Evolutionary conservation across 768 basidiomycete genomes (phyloP).

Genomic region (Porphyrellus cyaneotinctus): DNA sequence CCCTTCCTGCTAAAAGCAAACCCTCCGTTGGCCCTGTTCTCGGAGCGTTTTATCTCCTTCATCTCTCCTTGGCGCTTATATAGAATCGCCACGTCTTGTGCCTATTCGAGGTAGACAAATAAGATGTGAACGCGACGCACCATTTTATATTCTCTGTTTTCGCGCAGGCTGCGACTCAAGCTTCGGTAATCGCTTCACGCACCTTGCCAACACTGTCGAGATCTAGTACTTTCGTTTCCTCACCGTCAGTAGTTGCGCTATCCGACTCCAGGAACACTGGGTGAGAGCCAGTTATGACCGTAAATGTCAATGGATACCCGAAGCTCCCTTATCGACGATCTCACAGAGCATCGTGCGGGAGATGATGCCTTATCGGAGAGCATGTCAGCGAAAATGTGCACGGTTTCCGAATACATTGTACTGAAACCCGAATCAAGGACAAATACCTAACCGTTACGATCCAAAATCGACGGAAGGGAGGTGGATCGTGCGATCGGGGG

Average conservation of each 20-base stretch:
- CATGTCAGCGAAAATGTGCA: background rate
- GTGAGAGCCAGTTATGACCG: background rate
- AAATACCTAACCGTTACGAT: background rate
- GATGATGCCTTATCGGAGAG: background rate
- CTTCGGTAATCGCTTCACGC: conserved; percentile 4
- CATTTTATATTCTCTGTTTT: background rate
- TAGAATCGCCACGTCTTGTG: background rate
- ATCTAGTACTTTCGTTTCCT: background rate
- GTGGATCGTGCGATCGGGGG: background rate
- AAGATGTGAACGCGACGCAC: background rate
- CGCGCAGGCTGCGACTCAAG: background rate
- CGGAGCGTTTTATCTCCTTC: conserved; percentile 4
- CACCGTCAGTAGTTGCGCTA: background rate
- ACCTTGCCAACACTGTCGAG: background rate
- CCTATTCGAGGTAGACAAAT: background rate
- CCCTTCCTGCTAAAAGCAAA: background rate
- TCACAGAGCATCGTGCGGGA: background rate
- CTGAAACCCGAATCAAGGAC: background rate
- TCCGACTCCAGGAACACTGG: background rate
- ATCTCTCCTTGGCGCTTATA: background rate
- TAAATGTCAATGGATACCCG: background rate
- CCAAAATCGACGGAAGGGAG: background rate
- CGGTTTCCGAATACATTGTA: background rate
- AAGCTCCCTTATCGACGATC: background rate
- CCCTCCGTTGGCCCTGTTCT: background rate